Evolutionary conservation across 1,139 yeast species (phyloP).

Genomic region (Candida sp.): DNA sequence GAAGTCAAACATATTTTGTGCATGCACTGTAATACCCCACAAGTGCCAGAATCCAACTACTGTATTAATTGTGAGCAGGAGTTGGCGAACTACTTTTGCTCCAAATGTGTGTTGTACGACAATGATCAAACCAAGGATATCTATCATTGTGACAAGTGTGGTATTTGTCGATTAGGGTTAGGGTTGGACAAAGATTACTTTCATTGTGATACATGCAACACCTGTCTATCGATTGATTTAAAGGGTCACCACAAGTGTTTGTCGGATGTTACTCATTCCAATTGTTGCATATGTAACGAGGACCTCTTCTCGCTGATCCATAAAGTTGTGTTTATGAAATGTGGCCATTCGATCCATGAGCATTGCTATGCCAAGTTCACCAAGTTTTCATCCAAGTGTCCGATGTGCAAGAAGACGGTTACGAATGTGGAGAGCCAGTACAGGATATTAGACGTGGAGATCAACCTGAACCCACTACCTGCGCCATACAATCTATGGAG

Average conservation of each 20-base stretch:
- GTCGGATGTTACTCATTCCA: constrained; percentile 85
- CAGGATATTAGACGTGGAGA: constrained; percentile 84
- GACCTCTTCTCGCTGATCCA: constrained; percentile 86
- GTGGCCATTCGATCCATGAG: constrained; percentile 96
- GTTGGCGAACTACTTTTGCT: constrained; percentile 80
- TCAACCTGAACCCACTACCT: constrained; percentile 76
- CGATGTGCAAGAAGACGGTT: constrained; percentile 84
- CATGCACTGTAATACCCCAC: constrained; percentile 79
- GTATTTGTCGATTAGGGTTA: constrained; percentile 87
- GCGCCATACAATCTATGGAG: constrained; percentile 79
- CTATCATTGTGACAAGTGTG: constrained; percentile 93
- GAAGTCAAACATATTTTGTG: constrained; percentile 76
- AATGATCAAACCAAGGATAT: constrained; percentile 81
- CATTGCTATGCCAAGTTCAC: constrained; percentile 80
- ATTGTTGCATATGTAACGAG: constrained; percentile 94
- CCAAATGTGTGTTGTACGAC: constrained; percentile 80
- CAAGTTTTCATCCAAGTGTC: constrained; percentile 86
- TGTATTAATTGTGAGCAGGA: constrained; percentile 71
- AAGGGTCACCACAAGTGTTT: constrained; percentile 82
- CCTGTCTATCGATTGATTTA: constrained; percentile 83
- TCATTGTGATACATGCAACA: constrained; percentile 91
- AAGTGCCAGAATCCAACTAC: constrained; percentile 64
- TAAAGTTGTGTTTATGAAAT: constrained; percentile 89
- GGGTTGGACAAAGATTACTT: constrained; percentile 90
- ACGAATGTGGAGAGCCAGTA: constrained; percentile 90